These are phyloP conservation scores for Neofusicoccum sp. DNA, from an alignment of 2,329 filamentous ascomycete genomes.

Conservation along the genomic window DNA sequence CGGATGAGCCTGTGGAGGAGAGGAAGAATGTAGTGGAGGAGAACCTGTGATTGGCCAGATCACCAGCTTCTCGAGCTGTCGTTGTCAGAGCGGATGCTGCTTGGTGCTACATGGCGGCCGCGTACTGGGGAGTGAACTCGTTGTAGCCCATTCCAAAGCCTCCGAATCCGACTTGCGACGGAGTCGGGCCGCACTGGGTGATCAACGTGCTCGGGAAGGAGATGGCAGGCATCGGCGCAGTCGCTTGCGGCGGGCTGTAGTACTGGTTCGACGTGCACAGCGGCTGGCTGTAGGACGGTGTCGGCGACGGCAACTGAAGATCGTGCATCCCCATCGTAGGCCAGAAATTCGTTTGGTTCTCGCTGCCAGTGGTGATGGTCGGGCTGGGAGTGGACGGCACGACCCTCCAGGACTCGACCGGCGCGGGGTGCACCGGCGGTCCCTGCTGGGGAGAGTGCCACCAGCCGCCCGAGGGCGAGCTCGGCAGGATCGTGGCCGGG, in stretches of 20 bases:
- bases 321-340: constrained; percentile 73
- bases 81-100: constrained; percentile 36
- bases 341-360: constrained; percentile 75
- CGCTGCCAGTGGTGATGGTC: constrained; percentile 64
- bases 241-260: constrained; percentile 75
- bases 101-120: constrained; percentile 76
- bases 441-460: constrained; percentile 70
- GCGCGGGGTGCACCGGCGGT: constrained; percentile 63
- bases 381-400: constrained; percentile 84
- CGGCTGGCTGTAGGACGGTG: constrained; percentile 76
- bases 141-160: constrained; percentile 78
- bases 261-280: constrained; percentile 69
- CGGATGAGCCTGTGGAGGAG: constrained; percentile 32
- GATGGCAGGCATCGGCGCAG: constrained; percentile 71
- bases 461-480: constrained; percentile 63
- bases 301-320: constrained; percentile 70
- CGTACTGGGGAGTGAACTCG: constrained; percentile 70
- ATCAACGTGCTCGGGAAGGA: constrained; percentile 84
- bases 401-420: constrained; percentile 86
- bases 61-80: constrained; percentile 30
- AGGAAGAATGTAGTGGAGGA: background rate
- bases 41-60: constrained; percentile 41
- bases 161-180: constrained; percentile 60
- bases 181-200: constrained; percentile 75
- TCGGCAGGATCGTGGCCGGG: constrained; percentile 80